Evolutionary conservation across 768 basidiomycete genomes (phyloP).

Genomic region (Pholiota microspora): DNA sequence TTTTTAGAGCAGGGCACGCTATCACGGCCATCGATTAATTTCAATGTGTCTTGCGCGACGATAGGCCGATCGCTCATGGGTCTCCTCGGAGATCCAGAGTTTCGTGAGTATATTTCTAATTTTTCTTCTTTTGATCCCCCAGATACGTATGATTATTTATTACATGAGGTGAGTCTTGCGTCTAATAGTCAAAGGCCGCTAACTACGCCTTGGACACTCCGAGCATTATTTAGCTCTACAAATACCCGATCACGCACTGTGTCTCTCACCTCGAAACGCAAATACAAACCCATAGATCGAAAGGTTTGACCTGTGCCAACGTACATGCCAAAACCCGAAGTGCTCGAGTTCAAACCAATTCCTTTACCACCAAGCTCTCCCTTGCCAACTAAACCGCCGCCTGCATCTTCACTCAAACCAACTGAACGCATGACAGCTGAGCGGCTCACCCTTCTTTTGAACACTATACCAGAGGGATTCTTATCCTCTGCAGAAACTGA

Average conservation of each 20-base stretch:
- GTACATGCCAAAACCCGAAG: conserved; percentile 21
- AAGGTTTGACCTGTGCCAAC: conserved; percentile 26
- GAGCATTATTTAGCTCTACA: not conserved
- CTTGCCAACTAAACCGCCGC: not conserved
- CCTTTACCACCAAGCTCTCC: not conserved
- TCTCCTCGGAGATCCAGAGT: conserved; percentile 4
- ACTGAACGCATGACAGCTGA: conserved; percentile 1
- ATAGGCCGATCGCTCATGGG: conserved; percentile 6
- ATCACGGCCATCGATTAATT: not conserved
- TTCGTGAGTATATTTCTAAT: not conserved
- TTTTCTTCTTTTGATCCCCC: conserved; percentile 6
- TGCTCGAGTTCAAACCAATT: not conserved
- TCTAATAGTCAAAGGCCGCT: not conserved
- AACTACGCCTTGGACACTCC: conserved; percentile 3
- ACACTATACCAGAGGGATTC: not conserved
- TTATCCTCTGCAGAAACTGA: conserved; percentile 16
- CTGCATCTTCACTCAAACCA: not conserved
- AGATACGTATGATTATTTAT: not conserved
- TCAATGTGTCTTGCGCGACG: conserved; percentile 3
- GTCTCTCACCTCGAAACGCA: not conserved
- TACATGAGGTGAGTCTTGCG: not conserved
- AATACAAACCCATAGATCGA: conserved; percentile 27
- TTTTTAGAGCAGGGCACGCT: not conserved
- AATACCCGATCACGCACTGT: not conserved
- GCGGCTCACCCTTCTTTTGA: not conserved